Conservation (phyloP, 805 yeast species). For the Metschnikowia continentalis region DNA sequence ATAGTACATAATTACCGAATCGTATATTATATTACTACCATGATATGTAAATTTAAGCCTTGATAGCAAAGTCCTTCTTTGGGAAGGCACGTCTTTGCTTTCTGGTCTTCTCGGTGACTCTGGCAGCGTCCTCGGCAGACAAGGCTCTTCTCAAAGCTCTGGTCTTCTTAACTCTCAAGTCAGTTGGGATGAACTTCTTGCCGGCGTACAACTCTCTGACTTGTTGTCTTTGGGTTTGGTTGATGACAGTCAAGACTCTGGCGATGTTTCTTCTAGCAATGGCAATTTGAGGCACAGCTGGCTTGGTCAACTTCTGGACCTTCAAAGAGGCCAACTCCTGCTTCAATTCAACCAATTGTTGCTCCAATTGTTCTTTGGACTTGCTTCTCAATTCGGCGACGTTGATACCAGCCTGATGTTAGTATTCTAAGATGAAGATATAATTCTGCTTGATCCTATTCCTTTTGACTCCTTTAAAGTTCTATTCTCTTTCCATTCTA, state of each 20-base stretch:
- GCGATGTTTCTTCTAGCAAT: constrained; percentile 98
- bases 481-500: too few species aligned
- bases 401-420: constrained; percentile 76
- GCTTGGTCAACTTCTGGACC: constrained; percentile 91
- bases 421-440: constrained; percentile 13
- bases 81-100: constrained; percentile 96
- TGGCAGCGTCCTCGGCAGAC: constrained; percentile 79
- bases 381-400: constrained; percentile 95
- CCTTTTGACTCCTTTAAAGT: too few species aligned
- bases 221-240: constrained; percentile 92
- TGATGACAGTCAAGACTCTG: constrained; percentile 94
- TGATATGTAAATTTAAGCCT: constrained; percentile 63
- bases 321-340: constrained; percentile 93
- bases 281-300: constrained; percentile 93
- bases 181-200: constrained; percentile 96
- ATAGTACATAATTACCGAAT: constrained; percentile 8
- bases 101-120: constrained; percentile 81
- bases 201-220: constrained; percentile 94
- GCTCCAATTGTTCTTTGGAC: constrained; percentile 94
- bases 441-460: neutral
- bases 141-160: constrained; percentile 98
- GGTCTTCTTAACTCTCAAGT: constrained; percentile 98
- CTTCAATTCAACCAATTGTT: constrained; percentile 92
- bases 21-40: constrained; percentile 21
- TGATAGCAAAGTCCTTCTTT: constrained; percentile 96